Percentiles rank a stretch among this genome's conserved stretches.
phyloP scores from a whole-genome alignment of 2,329 filamentous ascomycete species.

The Coniochaeta ligniaria region DNA sequence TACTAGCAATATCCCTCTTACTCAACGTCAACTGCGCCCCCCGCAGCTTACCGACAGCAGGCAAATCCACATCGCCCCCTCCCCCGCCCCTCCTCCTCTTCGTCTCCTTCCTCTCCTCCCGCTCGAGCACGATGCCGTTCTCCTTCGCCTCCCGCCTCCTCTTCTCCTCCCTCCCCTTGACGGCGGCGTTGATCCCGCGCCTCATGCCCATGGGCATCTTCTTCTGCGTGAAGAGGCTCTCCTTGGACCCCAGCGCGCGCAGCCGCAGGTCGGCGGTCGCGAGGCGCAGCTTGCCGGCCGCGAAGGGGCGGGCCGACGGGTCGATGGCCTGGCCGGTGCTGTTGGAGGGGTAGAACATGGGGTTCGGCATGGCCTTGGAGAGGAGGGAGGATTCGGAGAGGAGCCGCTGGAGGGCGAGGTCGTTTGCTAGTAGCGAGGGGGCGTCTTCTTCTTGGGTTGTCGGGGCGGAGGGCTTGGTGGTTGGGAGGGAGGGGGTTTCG shows the following conservation, averaged over 20 bases:
- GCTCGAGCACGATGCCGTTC: constrained; percentile 83
- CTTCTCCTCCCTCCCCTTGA: constrained; percentile 57
- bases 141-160: constrained; percentile 75
- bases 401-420: constrained; percentile 84
- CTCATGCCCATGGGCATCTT: constrained; percentile 86
- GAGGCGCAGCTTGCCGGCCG: constrained; percentile 64
- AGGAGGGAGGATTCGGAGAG: constrained; percentile 89
- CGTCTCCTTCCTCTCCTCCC: constrained; percentile 27
- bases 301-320: constrained; percentile 31
- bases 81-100: constrained; percentile 29
- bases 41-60: constrained; percentile 71
- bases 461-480: constrained; percentile 16
- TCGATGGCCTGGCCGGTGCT: constrained; percentile 17
- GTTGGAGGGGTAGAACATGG: constrained; percentile 31
- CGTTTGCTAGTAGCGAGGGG: constrained; percentile 73
- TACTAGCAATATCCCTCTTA: constrained; percentile 65
- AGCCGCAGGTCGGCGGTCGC: constrained; percentile 80
- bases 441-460: constrained; percentile 46
- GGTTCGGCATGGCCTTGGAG: constrained; percentile 43
- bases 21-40: constrained; percentile 75
- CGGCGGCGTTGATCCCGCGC: constrained; percentile 73
- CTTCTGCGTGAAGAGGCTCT: constrained; percentile 65
- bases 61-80: constrained; percentile 54
- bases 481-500: constrained; percentile 4
- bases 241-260: constrained; percentile 71